Evolutionary conservation across 176 grass and related monocot genomes (phyloP), one percentile per base, ranked within the genome.

Genomic region (Poa pratensis): DNA sequence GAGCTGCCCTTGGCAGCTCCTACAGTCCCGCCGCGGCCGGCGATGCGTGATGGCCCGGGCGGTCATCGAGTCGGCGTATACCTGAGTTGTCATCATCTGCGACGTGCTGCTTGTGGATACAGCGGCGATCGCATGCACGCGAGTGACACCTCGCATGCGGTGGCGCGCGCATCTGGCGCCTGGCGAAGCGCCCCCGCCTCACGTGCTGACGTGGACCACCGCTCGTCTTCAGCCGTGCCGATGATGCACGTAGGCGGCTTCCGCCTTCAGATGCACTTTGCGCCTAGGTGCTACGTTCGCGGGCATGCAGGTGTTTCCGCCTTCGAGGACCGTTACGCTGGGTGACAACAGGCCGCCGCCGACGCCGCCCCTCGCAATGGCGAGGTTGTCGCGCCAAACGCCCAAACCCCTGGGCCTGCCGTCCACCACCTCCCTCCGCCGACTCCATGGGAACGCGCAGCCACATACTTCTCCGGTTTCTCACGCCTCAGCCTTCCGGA

Each of bases 331-430:
- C 51, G 80, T 83, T 22, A 50, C 61, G 18, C 13, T 73, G 40
- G 4, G 42, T 23, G 13, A 17, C 42, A 16, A 20, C n/a, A 0
- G 73, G 28, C 7, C 59, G 5, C 74, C 37, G 8, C 45, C 9
- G 6, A 17, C 37, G 11, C 24, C 18, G 61, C 32, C 16, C 42
- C 40, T 34, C 16, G 73, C 52, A 82, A 88, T 81, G 85, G 86
- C 53, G 86, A 84, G 70, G 82, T 20, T 32, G 7, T 64, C 37
- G 77, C 63, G 60, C 16, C 32, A 81, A n/a, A n/a, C n/a, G n/a
- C n/a, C n/a, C n/a, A n/a, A n/a, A n/a, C n/a, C n/a, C n/a, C n/a
- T n/a, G n/a, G n/a, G 6, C 9, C 61, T 2, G 3, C 2, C 48
- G 18, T 84, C 71, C 12, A 50, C 9, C 24, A 57, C 74, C 7